Percentiles rank a stretch among this genome's conserved stretches.
These are phyloP conservation scores for Haplosporangium sp. DNA, from an alignment of 371 early-diverging fungal species.

Conservation along the genomic window DNA sequence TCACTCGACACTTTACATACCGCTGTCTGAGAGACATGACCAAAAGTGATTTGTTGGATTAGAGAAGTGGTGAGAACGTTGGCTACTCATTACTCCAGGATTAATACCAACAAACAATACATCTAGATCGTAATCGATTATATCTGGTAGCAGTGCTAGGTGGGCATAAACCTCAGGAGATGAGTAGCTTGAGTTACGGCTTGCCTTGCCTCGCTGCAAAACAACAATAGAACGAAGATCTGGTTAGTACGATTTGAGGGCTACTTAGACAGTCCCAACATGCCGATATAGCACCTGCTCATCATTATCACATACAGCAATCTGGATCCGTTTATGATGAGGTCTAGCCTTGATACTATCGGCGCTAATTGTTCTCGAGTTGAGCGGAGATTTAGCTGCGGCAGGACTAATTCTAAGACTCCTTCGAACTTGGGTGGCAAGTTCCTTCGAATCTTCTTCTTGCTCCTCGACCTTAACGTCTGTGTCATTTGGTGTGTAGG, in stretches of 20 bases:
- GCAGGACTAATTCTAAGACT: constrained; percentile 12
- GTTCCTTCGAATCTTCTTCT: neutral
- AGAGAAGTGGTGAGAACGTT: constrained; percentile 78
- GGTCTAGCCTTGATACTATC: constrained; percentile 43
- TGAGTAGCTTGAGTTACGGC: constrained; percentile 31
- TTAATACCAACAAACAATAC: constrained; percentile 85
- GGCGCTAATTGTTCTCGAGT: constrained; percentile 28
- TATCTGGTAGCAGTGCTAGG: constrained; percentile 65
- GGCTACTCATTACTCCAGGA: constrained; percentile 74
- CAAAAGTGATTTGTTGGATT: constrained; percentile 83
- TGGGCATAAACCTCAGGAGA: constrained; percentile 44
- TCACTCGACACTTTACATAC: constrained; percentile 19
- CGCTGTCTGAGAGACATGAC: constrained; percentile 76
- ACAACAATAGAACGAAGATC: neutral
- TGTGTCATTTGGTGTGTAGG: neutral
- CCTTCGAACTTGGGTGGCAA: constrained; percentile 21
- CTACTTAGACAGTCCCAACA: no score
- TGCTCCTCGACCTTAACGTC: constrained; percentile 4
- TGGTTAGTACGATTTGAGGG: neutral
- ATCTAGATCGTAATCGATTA: constrained; percentile 71
- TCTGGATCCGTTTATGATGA: constrained; percentile 14
- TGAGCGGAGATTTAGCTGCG: constrained; percentile 2
- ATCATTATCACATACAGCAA: constrained; percentile 6
- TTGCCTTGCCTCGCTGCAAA: constrained; percentile 10
- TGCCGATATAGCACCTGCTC: neutral